Evolutionary conservation across 768 basidiomycete species (phyloP), one percentile per base, ranked within the genome.

Genomic region (Pleurotus tuoliensis): DNA sequence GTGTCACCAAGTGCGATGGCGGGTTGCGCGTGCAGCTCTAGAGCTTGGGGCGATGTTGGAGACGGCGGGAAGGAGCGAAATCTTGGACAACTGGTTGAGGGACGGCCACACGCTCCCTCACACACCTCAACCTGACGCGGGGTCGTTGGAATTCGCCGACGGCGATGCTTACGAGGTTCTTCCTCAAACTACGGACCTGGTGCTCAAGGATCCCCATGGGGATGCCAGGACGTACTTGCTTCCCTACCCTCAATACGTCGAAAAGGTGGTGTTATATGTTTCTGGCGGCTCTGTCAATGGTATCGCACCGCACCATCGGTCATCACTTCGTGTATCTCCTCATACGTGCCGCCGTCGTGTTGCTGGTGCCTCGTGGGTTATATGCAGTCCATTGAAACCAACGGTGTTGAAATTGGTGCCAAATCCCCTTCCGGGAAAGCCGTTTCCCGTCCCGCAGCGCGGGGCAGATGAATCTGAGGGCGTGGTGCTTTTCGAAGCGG

Each of bases 1-100:
- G 97, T 98, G 97, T 66, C 92, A 98, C 70, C 97, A 99, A 71
- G 87, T 98, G 8, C 87, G 97, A 40, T 92, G 88, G 89, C 82
- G 86, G 20, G 76, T 96, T 34, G 94, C 94, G 13, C 79, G 91
- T 52, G 83, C 86, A 16, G 86, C 86, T 22, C 71, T 98, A 5
- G 90, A 92, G 63, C 72, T 90, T 9, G 80, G 80, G 2, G 65
- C 59, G n/a, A 61, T 71, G 0, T 47, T 50, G 24, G 66, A 64
- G 1, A 41, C 62, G 3, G 60, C 47, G 3, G 70, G 69, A 1
- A 72, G 73, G 27, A 72, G 63, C 0, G 59, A 56, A 4, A 62
- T 81, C 11, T 69, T 93, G 16, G 84, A 87, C 60, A 74, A 65
- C 48, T 92, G 91, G 91, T 68, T 93, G 48, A 74, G 84, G 38